Percentiles rank a stretch among this genome's conserved stretches.
phyloP scores from a whole-genome alignment of 208 protist species.

The Sergeia podlipaevii region DNA sequence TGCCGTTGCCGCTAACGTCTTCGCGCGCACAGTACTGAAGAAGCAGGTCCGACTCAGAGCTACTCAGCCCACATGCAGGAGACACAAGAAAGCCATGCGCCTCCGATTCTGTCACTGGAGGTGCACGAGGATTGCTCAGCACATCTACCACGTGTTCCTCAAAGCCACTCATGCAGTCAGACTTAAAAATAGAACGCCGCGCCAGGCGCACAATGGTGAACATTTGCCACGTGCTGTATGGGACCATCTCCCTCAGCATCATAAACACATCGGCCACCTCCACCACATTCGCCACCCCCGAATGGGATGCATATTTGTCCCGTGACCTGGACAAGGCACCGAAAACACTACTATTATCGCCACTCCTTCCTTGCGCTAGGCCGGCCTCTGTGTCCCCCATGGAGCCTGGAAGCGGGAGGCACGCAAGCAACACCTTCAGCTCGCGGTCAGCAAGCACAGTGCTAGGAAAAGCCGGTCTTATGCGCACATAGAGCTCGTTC shows the following conservation, averaged over 20 bases:
- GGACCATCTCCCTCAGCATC: slow-evolving; percentile 22
- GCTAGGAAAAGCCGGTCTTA: slow-evolving; percentile 45
- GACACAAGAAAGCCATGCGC: slow-evolving; percentile 21
- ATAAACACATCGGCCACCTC: background rate
- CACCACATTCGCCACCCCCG: background rate
- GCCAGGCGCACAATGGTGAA: slow-evolving; percentile 1
- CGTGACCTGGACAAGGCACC: no score
- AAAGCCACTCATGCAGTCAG: slow-evolving; percentile 23
- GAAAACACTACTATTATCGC: no score
- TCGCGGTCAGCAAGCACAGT: slow-evolving; percentile 39
- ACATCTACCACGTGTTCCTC: slow-evolving; percentile 37
- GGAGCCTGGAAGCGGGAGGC: slow-evolving; percentile 22
- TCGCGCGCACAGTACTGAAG: slow-evolving; percentile 29
- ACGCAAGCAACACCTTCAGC: slow-evolving; percentile 39
- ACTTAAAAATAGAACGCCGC: slow-evolving; percentile 17
- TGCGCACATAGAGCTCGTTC: slow-evolving; percentile 12
- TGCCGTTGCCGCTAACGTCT: no score
- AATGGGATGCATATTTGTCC: slow-evolving; percentile 3
- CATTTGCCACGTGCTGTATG: slow-evolving; percentile 22
- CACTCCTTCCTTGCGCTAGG: background rate
- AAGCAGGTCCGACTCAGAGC: slow-evolving; percentile 48
- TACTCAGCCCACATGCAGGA: slow-evolving; percentile 20
- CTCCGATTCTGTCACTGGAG: slow-evolving; percentile 20
- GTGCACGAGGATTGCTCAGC: slow-evolving; percentile 4
- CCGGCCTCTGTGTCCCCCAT: slow-evolving; percentile 15